These are phyloP conservation scores for Cryptosporidium andersoni DNA, from an alignment of 169 alveolate species.

Conservation along the genomic window DNA sequence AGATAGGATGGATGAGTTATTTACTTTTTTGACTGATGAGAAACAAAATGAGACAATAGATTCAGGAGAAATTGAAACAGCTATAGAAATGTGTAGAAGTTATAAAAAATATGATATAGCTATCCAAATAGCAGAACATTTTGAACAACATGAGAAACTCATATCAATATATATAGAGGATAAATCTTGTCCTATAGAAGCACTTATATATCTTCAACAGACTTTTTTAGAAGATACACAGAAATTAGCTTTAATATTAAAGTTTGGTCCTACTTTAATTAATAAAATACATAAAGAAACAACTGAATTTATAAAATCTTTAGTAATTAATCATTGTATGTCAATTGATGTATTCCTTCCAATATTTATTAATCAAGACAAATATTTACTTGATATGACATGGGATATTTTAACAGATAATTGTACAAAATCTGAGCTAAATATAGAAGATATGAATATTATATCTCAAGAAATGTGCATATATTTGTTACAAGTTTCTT, in stretches of 20 bases:
- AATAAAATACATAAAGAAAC: conserved; percentile 53
- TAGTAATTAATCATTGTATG: conserved; percentile 31
- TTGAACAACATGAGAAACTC: conserved; percentile 47
- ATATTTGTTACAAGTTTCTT: conserved; percentile 41
- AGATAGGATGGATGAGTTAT: conserved; percentile 47
- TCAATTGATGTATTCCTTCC: conserved; percentile 67
- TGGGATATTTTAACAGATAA: conserved; percentile 43
- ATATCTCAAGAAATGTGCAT: conserved; percentile 52
- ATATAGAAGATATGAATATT: conserved; percentile 33
- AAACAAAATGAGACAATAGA: conserved; percentile 46
- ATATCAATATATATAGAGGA: conserved; percentile 55
- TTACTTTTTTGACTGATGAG: conserved; percentile 10
- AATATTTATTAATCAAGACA: conserved; percentile 58
- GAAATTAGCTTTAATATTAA: conserved; percentile 35
- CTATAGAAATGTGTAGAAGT: conserved; percentile 58
- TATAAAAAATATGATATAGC: conserved; percentile 67
- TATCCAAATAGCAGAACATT: conserved; percentile 28
- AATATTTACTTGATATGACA: conserved; percentile 25
- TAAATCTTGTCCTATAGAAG: conserved; percentile 37
- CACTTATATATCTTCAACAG: conserved; percentile 41
- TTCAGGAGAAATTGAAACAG: conserved; percentile 32
- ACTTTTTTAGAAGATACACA: conserved; percentile 43
- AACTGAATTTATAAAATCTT: conserved; percentile 35
- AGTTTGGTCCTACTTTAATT: conserved; percentile 47
- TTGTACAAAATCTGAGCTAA: conserved; percentile 15